Evolutionary conservation across 345 rosid species (phyloP).

Genomic region (Eucalyptus pauciflora): DNA sequence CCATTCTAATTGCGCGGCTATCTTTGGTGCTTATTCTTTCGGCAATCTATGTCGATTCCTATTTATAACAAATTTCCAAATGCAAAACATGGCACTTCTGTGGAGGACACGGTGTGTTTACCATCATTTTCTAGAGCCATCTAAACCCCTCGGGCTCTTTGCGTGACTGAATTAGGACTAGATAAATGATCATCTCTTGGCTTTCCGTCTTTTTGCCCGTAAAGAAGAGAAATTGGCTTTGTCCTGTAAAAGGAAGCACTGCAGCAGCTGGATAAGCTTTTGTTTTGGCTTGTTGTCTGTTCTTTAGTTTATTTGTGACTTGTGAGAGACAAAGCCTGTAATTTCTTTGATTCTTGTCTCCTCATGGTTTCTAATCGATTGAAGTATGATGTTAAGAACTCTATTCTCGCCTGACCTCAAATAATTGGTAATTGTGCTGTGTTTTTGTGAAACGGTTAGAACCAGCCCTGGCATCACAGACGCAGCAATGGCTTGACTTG

Average conservation of each 20-base stretch:
- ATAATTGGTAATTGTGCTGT: background rate
- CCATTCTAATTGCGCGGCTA: no score
- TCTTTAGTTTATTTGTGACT: background rate
- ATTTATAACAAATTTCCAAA: background rate
- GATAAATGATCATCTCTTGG: no score
- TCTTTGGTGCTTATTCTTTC: no score
- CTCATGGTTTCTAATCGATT: background rate
- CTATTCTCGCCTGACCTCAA: background rate
- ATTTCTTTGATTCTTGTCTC: background rate
- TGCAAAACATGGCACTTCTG: background rate
- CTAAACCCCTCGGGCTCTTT: no score
- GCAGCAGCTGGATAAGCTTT: background rate
- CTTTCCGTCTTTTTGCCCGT: no score
- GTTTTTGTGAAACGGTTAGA: constrained; percentile 28
- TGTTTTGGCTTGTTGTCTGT: background rate
- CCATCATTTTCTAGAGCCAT: background rate
- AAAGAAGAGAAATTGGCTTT: background rate
- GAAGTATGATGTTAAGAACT: background rate
- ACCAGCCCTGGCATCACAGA: constrained; percentile 54
- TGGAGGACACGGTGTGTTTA: background rate
- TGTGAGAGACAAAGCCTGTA: background rate
- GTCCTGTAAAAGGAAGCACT: background rate
- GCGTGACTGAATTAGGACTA: no score
- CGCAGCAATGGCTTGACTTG: constrained; percentile 71
- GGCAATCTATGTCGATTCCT: background rate